Base-by-base conservation (phyloP, 2,329 filamentous ascomycete genomes). In the Trichoderma aggressivum region DNA sequence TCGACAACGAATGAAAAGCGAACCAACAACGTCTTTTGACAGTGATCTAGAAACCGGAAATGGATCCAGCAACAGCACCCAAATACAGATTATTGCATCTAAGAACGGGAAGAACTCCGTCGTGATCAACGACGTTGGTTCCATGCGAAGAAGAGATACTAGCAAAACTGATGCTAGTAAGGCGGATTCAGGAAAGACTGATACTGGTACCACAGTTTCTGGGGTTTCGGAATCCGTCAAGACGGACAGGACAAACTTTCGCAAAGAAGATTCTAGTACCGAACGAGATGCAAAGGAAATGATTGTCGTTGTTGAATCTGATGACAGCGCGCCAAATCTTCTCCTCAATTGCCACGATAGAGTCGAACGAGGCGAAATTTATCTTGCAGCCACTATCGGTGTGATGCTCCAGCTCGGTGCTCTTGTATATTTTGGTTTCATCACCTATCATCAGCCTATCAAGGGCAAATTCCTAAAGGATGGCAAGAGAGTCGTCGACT, bases 401-500 rank as follows among this genome's bases (percentile, higher is more conserved):
- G 7, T 61, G 1, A 18, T 71, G 1, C 28, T 71, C 14, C 70
- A 71, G 5, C 7, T 71, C 3, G 63, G 70, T 1, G 62, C 58
- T 7, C 7, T 71, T 2, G 1, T 68, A 1, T 71, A 36, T n/a
- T 68, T 61, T 5, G 62, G 28, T 1, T 2, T 71, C 8, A 61
- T 61, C 12, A 68, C 53, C 5, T 71, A 71, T 5, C 3, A 71
- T 7, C 28, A 21, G 30, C 26, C 21, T 14, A 21, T 26, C 2
- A 21, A 28, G 5, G 1, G 4, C 1, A 12, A 8, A 1, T 68
- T 68, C 5, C 12, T 50, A 1, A 62, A 71, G 8, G 34, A 68
- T 26, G 75, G 50, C 0, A 21, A 69, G 1, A 11, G 21, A 0
- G 62, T 75, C 0, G 61, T 69, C 0, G 7, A 5, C 2, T 77